These are phyloP conservation scores for Quercus glauca DNA, from an alignment of 306 rosid species.

Conservation along the genomic window DNA sequence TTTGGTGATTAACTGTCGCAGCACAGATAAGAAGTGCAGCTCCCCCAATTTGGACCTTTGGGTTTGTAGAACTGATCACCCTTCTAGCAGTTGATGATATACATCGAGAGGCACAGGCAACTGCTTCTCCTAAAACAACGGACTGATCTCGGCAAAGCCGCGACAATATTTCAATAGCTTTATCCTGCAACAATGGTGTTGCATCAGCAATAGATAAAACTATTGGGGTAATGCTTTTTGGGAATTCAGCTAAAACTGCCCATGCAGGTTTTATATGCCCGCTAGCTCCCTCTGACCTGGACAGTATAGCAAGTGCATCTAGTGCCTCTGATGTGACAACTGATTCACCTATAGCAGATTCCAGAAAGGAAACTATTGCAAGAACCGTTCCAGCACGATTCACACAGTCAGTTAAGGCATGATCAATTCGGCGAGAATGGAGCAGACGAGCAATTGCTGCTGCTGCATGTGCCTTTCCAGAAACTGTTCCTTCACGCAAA, in stretches of 20 bases:
- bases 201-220: constrained; percentile 74
- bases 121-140: constrained; percentile 62
- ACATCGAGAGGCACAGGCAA: constrained; percentile 69
- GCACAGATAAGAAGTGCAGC: constrained; percentile 87
- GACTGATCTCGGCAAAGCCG: constrained; percentile 83
- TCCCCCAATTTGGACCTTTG: constrained; percentile 80
- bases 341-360: constrained; percentile 66
- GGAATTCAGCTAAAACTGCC: constrained; percentile 85
- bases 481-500: constrained; percentile 70
- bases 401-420: constrained; percentile 73
- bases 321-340: constrained; percentile 74
- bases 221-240: constrained; percentile 75
- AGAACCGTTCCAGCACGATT: constrained; percentile 85
- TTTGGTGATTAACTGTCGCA: constrained; percentile 71
- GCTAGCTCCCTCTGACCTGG: constrained; percentile 59
- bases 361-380: constrained; percentile 82
- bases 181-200: constrained; percentile 73
- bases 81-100: constrained; percentile 74
- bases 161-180: constrained; percentile 84
- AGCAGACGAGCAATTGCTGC: constrained; percentile 93
- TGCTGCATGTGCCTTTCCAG: constrained; percentile 87
- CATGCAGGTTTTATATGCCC: constrained; percentile 73
- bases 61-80: constrained; percentile 64
- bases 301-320: constrained; percentile 88
- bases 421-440: constrained; percentile 64